Evolutionary conservation across 176 grass and related monocot genomes (phyloP), one percentile per base, ranked within the genome.

Genomic region (Musa troglodytarum): DNA sequence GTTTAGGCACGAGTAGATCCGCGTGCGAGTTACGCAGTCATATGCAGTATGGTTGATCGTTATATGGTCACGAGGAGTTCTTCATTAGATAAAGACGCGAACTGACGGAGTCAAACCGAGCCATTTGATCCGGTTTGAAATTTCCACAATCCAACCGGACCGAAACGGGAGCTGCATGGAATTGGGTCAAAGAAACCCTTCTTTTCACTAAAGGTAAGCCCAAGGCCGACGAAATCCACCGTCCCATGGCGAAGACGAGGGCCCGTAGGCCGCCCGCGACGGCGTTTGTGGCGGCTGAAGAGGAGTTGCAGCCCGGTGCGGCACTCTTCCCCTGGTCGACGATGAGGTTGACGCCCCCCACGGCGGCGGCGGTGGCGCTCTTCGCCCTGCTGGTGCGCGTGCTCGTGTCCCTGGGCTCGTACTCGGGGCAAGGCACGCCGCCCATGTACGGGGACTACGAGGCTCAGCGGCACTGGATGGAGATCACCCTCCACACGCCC

Each of bases 381-480:
- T 87, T 92, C 29, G 81, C 94, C 9, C 80, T 93, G 54, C 94
- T 98, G 1, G 25, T 98, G 76, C 94, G 86, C 49, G 80, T 80
- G 65, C 83, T 98, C 23, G 88, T 98, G 61, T 98, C 90, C 51
- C 64, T 98, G 5, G 94, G 90, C 16, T 88, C 94, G 64, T 91
- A 91, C 88, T 93, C 94, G 7, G 90, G 94, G 16, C 86, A 93
- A 54, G 94, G 84, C 9, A 69, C 65, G 67, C 80, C 88, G 51
- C 88, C 88, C 72, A 88, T 84, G 76, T 93, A 85, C 82, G 88
- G 94, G 75, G 94, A 98, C 82, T 98, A 93, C 84, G 94, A 98
- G 88, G 94, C 94, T 29, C 90, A 93, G 86, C 84, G 94, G 69
- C 90, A 98, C 79, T 98, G 94, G 94, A 98, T 98, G 94, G 90